Evolutionary conservation across 495 filamentous ascomycete genomes (phyloP), one percentile per base, ranked within the genome.

Genomic region (Cudoniella acicularis): DNA sequence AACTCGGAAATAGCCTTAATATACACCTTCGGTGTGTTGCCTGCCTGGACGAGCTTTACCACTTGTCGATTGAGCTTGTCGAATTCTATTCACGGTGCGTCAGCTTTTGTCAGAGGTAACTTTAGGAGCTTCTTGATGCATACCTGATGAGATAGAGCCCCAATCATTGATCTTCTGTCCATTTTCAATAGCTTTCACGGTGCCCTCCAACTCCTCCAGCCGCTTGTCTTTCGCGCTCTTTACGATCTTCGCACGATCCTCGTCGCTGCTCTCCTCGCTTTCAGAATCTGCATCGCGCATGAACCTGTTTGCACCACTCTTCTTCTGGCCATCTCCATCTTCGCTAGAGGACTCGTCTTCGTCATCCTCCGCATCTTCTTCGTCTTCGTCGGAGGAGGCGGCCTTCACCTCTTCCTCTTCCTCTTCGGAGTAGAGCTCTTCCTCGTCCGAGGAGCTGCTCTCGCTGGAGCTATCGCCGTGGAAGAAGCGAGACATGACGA

Each of bases 191-290:
- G 87, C 75, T 69, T 87, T 86, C 56, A 97, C 87, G 45, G 85
- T 96, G 46, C 84, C 83, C 73, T 98, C 95, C 58, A 99, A 80
- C 69, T 96, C 95, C 68, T 96, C 95, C 57, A 91, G 75, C 42
- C 94, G 83, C 81, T 99, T 99, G 74, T 98, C 92, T 77, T 97
- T 98, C 52, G 91, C 92, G 72, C 92, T 96, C 83, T 96, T 98
- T 55, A 92, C 86, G 59, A 95, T 76, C 52, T 89, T 92, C 53
- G 85, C 84, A 57, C 83, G 82, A 46, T 90, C 90, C 59, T 95
- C 92, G 57, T 90, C 89, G 64, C 89, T 88, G 64, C 86, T 89
- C 54, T 90, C 88, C 63, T 95, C 91, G 66, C 87, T 91, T 26
- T 91, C 89, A 24, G 81, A 85, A 9, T 76, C 82, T 43, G 76